phyloP scores from a whole-genome alignment of 1,284 basidiomycete species.

The Takashimella tepidaria region DNA sequence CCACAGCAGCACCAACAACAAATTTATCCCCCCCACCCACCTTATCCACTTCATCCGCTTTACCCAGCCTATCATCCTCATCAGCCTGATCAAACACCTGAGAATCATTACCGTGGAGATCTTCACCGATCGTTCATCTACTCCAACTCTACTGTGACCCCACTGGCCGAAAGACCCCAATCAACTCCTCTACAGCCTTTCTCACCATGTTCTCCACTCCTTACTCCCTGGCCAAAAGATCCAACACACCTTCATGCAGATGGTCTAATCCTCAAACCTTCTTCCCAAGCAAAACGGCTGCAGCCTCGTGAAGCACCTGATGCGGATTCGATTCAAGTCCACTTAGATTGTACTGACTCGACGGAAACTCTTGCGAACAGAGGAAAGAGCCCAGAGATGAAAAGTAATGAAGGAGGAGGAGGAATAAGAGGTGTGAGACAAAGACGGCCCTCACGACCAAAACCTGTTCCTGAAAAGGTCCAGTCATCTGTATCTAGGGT shows the following conservation, averaged over 20 bases:
- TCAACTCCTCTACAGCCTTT: neutral
- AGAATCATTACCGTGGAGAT: no score
- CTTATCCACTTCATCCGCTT: neutral
- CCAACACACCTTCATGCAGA: neutral
- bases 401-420: no score
- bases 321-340: neutral
- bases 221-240: slow-evolving; percentile 8
- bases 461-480: neutral
- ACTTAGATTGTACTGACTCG: neutral
- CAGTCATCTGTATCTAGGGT: neutral
- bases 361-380: neutral
- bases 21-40: neutral
- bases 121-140: no score
- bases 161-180: no score
- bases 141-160: neutral
- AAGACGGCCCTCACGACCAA: neutral
- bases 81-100: neutral
- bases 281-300: neutral
- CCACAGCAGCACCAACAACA: no score
- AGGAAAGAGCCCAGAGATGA: neutral
- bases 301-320: neutral
- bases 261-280: neutral
- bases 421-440: no score
- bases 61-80: neutral
- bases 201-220: slow-evolving; percentile 2